Evolutionary conservation across 106 monocot species (phyloP).

Genomic region (Dioscorea alata): DNA sequence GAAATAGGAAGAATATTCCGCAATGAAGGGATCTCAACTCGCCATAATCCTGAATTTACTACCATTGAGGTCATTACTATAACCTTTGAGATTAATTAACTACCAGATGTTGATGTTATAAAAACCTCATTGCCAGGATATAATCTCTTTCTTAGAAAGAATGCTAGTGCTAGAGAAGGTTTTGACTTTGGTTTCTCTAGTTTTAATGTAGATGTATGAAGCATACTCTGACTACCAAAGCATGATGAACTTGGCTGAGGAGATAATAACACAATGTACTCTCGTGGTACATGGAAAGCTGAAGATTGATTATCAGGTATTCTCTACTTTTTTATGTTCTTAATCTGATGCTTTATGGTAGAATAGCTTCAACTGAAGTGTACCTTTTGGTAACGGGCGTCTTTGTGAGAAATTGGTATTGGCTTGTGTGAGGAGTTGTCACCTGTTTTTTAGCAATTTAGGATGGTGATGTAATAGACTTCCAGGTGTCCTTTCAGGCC

Average conservation of each 20-base stretch:
- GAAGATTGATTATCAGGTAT: conserved; percentile 80
- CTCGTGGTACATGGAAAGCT: conserved; percentile 65
- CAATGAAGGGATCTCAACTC: conserved; percentile 98
- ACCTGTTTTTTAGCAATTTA: too few species aligned
- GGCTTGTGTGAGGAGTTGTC: too few species aligned
- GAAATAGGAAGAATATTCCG: conserved; percentile 99
- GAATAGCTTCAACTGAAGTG: too few species aligned
- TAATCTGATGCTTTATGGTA: neutral
- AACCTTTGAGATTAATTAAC: too few species aligned
- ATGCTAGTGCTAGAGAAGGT: neutral
- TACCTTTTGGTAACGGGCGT: too few species aligned
- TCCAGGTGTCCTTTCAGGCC: too few species aligned
- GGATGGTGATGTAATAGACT: too few species aligned
- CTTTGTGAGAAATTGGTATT: too few species aligned
- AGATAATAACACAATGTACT: conserved; percentile 86
- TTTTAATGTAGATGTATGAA: conserved; percentile 83
- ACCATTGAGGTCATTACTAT: conserved; percentile 76
- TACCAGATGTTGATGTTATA: too few species aligned
- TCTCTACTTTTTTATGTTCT: neutral
- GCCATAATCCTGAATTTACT: conserved; percentile 99
- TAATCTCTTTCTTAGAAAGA: neutral
- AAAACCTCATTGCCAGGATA: neutral
- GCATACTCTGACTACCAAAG: conserved; percentile 96
- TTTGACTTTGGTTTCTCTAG: conserved; percentile 16
- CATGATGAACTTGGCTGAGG: conserved; percentile 98